Percentiles rank a stretch among this genome's conserved stretches.
Conservation (phyloP, 2,329 filamentous ascomycete genomes). For the Byssothecium circinans region DNA sequence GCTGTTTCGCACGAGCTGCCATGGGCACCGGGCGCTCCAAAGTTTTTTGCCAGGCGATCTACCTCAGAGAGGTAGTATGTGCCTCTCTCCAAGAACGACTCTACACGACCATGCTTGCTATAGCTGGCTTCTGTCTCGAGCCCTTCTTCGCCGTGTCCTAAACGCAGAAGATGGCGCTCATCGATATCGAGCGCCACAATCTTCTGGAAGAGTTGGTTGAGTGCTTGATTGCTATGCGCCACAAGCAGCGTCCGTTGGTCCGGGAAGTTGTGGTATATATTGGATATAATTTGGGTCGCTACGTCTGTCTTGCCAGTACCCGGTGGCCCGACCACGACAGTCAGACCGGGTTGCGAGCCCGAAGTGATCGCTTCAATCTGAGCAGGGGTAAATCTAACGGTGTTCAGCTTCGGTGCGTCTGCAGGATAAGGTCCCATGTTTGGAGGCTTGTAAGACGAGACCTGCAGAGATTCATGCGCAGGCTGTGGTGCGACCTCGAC, state of each 20-base stretch:
- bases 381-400: constrained; percentile 83
- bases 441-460: constrained; percentile 85
- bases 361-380: constrained; percentile 93
- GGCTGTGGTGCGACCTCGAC: constrained; percentile 62
- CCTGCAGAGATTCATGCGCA: constrained; percentile 62
- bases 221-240: constrained; percentile 94
- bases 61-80: constrained; percentile 79
- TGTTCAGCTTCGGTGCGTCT: constrained; percentile 79
- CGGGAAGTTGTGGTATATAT: constrained; percentile 98
- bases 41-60: constrained; percentile 78
- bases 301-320: constrained; percentile 99
- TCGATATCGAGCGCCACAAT: constrained; percentile 97
- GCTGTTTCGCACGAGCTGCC: constrained; percentile 95
- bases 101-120: constrained; percentile 91
- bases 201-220: constrained; percentile 97
- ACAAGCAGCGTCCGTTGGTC: constrained; percentile 87
- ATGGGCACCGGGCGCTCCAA: constrained; percentile 89
- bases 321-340: constrained; percentile 90
- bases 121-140: constrained; percentile 83
- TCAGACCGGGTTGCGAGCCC: constrained; percentile 90
- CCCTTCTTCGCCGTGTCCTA: constrained; percentile 95
- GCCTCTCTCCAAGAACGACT: constrained; percentile 90
- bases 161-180: constrained; percentile 84
- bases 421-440: constrained; percentile 89
- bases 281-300: constrained; percentile 96